Evolutionary conservation across 129 eudicot species (phyloP), one percentile per base, ranked within the genome.

Genomic region (Helianthus tuberosus): DNA sequence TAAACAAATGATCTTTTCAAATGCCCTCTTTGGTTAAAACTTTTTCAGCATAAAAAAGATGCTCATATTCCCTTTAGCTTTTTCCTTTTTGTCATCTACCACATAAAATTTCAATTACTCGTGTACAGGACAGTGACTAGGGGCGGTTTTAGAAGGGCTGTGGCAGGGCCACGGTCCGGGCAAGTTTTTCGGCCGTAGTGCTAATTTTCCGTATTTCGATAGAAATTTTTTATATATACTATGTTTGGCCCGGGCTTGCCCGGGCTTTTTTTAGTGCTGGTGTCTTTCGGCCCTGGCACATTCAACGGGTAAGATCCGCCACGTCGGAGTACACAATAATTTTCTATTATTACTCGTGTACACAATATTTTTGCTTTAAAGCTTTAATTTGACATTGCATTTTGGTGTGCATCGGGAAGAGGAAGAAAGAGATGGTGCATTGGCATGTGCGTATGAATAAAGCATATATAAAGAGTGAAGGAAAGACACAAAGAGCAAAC

Each of bases 381-480:
- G 12, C 4, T 38, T 64, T 36, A 14, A 64, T 23, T 75, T 51
- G 53, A 38, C 44, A 39, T 27, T 14, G 25, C 44, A 55, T 51
- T 64, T 51, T 65, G 73, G 66, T 65, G 38, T 75, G 73, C 55
- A 51, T 65, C 2, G 72, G 73, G 73, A 65, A 53, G 43, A 75
- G 72, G 46, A 66, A 52, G 79, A 65, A 71, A 75, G 43, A 67
- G 55, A 75, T 75, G 79, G 79, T 51, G 63, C 79, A 64, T 65
- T 50, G 64, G 54, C 79, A 75, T 64, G 66, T 55, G 66, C 76
- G 27, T 63, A 35, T 52, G 64, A 75, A 51, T 75, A 75, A 75
- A 75, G 72, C 72, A 53, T 53, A 14, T 32, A 41, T 27, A 65
- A n/a, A n/a, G 72, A 75, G 73, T 15, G 58, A 63, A 63, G 79